Evolutionary conservation across 2,329 filamentous ascomycete species (phyloP).

Genomic region (Verticillium nubilum): DNA sequence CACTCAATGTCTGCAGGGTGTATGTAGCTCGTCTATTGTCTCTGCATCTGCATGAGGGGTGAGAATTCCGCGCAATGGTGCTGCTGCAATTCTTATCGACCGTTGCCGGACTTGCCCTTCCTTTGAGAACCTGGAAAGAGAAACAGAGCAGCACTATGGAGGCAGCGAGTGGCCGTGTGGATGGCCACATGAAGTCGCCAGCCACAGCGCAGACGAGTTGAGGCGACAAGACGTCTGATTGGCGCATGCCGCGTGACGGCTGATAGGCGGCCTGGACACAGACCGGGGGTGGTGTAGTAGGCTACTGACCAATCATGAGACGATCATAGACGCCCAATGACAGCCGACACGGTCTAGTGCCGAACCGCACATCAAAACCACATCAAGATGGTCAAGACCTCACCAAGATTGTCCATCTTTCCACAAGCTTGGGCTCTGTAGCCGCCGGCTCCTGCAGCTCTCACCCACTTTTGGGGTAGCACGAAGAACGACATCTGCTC

Average conservation of each 20-base stretch:
- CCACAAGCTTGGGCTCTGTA: not conserved
- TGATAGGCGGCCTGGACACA: slow-evolving; percentile 9
- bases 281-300: not conserved
- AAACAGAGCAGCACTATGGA: not conserved
- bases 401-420: no score
- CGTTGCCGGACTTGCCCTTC: not conserved
- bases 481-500: not conserved
- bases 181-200: not conserved
- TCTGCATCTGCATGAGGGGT: not conserved
- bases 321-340: slow-evolving; percentile 11
- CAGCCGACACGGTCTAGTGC: slow-evolving; percentile 5
- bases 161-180: not conserved
- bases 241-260: slow-evolving; percentile 11
- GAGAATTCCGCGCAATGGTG: not conserved
- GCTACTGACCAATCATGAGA: slow-evolving; percentile 6
- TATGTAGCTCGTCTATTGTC: not conserved
- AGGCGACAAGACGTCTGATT: not conserved
- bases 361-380: not conserved
- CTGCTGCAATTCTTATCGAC: not conserved
- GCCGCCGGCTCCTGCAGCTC: not conserved
- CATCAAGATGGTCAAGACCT: not conserved
- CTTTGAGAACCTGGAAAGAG: no score
- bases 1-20: not conserved
- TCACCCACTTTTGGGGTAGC: not conserved
- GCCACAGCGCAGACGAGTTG: not conserved